Evolutionary conservation across 2,329 filamentous ascomycete species (phyloP), one percentile per base, ranked within the genome.

Genomic region (Epichloe sibirici): DNA sequence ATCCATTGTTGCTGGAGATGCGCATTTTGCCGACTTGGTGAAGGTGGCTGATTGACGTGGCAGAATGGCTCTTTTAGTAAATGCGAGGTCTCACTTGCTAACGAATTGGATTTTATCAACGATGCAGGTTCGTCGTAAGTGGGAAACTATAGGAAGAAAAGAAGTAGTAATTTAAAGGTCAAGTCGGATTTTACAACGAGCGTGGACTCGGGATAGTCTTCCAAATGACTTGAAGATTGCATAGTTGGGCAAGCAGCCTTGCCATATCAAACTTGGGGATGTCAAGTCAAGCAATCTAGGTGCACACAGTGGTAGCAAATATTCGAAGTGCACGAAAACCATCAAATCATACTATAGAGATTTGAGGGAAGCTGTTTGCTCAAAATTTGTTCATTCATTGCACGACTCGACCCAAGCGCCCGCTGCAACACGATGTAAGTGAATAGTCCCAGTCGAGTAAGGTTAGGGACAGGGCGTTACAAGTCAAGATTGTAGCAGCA

Each of bases 241-340:
- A 40, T 35, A 53, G 51, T 51, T 31, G 31, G 42, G 39, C 34
- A 39, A 13, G 50, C 23, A 17, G n/a, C 37, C 2, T 34, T 8
- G 48, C 21, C 23, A n/a, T 21, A 25, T 9, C 25, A 25, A 31
- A 11, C 13, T 34, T 38, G 38, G 31, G 4, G 23, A 7, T n/a
- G 48, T n/a, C 2, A 28, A n/a, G 38, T 23, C 45, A 39, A 39
- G 44, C 48, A 53, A 53, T 51, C 52, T 48, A n/a, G n/a, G 21
- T 38, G 11, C n/a, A 15, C 7, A 9, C 4, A 35, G 34, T 15
- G 12, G 21, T 34, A 38, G 13, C 28, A n/a, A 31, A 11, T 13
- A 23, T 13, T 7, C 8, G 23, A 35, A 48, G 13, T 35, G 11
- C 15, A 48, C 51, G 48, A 51, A 25, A 17, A 46, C 5, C 23